Conservation (phyloP, 768 basidiomycete species). For the Boletus sp. region DNA sequence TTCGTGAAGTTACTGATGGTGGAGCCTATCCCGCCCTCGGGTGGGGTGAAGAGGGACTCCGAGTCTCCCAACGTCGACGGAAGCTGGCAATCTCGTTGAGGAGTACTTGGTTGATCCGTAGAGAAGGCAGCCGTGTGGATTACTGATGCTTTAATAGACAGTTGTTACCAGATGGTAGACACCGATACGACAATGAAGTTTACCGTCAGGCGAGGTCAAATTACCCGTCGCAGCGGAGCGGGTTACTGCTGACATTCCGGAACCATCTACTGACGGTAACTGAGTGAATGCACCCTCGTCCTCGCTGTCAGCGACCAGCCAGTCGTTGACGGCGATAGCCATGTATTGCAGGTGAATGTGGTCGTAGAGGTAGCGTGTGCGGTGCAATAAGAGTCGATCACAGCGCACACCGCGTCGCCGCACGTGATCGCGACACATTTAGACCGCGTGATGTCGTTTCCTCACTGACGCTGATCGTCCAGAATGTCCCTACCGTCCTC, state of each 20-base stretch:
- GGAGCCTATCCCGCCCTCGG: background rate
- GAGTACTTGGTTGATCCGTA: conserved; percentile 12
- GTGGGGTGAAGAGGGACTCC: conserved; percentile 31
- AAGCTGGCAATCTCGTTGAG: conserved; percentile 6
- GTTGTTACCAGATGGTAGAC: background rate
- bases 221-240: background rate
- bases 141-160: conserved; percentile 5
- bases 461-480: background rate
- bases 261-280: background rate
- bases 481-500: conserved; percentile 15
- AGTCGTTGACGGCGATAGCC: conserved; percentile 27
- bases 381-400: background rate
- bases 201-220: conserved; percentile 6
- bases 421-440: conserved; percentile 28
- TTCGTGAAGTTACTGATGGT: conserved; percentile 17
- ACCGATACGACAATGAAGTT: background rate
- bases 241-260: background rate
- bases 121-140: conserved; percentile 22
- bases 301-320: conserved; percentile 51
- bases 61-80: conserved; percentile 1
- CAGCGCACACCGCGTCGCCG: background rate
- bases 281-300: conserved; percentile 27
- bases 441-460: background rate
- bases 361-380: background rate
- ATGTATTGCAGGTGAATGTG: conserved; percentile 3